A percentile compares a stretch with the other conserved stretches of the same genome.
phyloP scores from a whole-genome alignment of 2,329 filamentous ascomycete genomes.

The Aspergillus oerlinghausenensis region DNA sequence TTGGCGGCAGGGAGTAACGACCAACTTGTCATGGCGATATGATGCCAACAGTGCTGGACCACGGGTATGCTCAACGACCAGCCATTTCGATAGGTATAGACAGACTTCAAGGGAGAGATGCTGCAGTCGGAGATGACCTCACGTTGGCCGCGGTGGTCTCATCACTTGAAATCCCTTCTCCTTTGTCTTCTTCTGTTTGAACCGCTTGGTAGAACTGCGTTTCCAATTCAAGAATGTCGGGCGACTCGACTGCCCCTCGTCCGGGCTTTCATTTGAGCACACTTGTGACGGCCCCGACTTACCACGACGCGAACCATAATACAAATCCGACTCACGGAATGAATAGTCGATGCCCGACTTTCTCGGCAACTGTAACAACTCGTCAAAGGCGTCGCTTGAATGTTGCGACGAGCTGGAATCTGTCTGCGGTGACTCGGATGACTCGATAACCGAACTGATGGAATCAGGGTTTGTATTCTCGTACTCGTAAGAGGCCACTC shows the following conservation, averaged over 20 bases:
- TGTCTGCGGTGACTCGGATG: not conserved
- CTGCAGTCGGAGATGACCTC: no score
- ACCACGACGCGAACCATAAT: conserved; percentile 1
- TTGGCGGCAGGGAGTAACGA: no score
- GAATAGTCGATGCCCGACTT: conserved; percentile 3
- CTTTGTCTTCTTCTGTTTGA: not conserved
- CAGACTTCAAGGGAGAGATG: no score
- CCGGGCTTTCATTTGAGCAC: not conserved
- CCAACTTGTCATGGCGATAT: no score
- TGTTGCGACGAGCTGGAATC: not conserved
- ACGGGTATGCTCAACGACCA: no score
- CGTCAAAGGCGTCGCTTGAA: not conserved
- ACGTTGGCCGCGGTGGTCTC: not conserved
- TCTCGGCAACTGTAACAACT: not conserved
- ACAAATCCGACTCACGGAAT: conserved; percentile 4
- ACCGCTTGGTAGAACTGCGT: not conserved
- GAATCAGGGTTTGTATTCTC: not conserved
- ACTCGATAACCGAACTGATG: not conserved
- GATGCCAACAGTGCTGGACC: no score
- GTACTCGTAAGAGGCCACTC: not conserved
- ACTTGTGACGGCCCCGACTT: not conserved
- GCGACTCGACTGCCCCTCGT: not conserved
- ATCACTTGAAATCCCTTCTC: conserved; percentile 7
- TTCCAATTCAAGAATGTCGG: not conserved
- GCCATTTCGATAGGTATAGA: no score